Evolutionary conservation across 331 rosid genomes (phyloP).

Genomic region (Rhamnella rubrinervis): DNA sequence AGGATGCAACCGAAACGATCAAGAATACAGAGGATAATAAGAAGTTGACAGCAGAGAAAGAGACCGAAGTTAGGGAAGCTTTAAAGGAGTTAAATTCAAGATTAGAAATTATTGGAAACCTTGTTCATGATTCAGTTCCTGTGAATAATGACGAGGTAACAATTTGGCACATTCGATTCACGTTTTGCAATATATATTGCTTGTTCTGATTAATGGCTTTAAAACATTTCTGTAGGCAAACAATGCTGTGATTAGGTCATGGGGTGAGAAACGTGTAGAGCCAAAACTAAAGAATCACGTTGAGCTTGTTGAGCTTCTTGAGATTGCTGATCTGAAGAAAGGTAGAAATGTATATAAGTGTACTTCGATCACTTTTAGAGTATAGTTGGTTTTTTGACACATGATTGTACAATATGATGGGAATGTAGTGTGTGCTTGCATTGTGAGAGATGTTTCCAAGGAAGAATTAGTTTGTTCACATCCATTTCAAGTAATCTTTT

Average conservation of each 20-base stretch:
- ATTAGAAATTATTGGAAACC: slow-evolving; percentile 81
- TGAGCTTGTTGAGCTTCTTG: slow-evolving; percentile 96
- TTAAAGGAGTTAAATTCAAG: slow-evolving; percentile 46
- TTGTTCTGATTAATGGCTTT: not conserved
- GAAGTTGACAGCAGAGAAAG: slow-evolving; percentile 59
- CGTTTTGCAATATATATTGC: not conserved
- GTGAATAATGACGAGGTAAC: slow-evolving; percentile 73
- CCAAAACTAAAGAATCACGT: slow-evolving; percentile 89
- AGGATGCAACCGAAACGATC: slow-evolving; percentile 56
- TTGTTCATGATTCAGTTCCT: slow-evolving; percentile 88
- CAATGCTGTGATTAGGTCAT: slow-evolving; percentile 70
- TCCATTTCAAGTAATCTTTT: not conserved
- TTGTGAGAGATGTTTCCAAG: too few relatives aligned
- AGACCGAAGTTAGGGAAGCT: slow-evolving; percentile 67
- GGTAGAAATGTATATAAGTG: slow-evolving; percentile 33
- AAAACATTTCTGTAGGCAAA: slow-evolving; percentile 48
- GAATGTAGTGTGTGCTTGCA: too few relatives aligned
- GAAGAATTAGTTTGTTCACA: not conserved
- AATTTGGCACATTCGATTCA: not conserved
- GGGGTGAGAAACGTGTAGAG: slow-evolving; percentile 85
- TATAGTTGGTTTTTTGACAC: too few relatives aligned
- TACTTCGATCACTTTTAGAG: too few relatives aligned
- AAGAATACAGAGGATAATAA: slow-evolving; percentile 59
- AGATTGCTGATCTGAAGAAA: slow-evolving; percentile 71
- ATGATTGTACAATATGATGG: too few relatives aligned